A percentile compares a stretch with the other conserved stretches of the same genome.
Conservation (phyloP, 164 flowering plant species). For the Stephania cephalantha region DNA sequence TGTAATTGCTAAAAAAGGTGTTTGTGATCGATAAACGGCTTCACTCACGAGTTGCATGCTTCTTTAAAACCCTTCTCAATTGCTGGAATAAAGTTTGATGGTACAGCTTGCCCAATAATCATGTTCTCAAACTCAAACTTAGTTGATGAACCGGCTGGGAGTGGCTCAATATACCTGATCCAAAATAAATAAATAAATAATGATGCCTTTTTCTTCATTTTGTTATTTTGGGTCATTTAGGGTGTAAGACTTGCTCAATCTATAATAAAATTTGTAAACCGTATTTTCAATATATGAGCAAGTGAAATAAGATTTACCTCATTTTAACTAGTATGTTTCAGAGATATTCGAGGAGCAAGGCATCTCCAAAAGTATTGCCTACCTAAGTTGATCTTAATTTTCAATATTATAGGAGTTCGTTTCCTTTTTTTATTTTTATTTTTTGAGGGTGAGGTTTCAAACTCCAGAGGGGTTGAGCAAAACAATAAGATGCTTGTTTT, state of each 20-base stretch:
- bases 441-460: no score
- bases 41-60: conserved; percentile 94
- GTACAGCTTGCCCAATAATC: conserved; percentile 90
- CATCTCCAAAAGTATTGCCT: not conserved
- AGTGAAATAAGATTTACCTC: not conserved
- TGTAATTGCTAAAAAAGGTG: no score
- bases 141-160: conserved; percentile 59
- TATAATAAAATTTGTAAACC: no score
- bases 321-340: not conserved
- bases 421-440: not conserved
- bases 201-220: no score
- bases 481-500: no score
- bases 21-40: not conserved
- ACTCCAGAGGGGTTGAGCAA: no score
- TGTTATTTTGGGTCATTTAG: no score
- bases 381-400: not conserved
- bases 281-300: not conserved
- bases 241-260: no score
- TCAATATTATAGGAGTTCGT: not conserved
- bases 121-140: conserved; percentile 95
- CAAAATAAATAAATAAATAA: not conserved
- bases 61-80: conserved; percentile 97
- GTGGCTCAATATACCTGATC: conserved; percentile 86
- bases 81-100: conserved; percentile 87
- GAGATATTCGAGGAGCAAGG: not conserved